Percentiles rank a stretch among this genome's conserved stretches.
Evolutionary conservation across 2,329 filamentous ascomycete species (phyloP).

Genomic region (Aspergillus arachidicola): DNA sequence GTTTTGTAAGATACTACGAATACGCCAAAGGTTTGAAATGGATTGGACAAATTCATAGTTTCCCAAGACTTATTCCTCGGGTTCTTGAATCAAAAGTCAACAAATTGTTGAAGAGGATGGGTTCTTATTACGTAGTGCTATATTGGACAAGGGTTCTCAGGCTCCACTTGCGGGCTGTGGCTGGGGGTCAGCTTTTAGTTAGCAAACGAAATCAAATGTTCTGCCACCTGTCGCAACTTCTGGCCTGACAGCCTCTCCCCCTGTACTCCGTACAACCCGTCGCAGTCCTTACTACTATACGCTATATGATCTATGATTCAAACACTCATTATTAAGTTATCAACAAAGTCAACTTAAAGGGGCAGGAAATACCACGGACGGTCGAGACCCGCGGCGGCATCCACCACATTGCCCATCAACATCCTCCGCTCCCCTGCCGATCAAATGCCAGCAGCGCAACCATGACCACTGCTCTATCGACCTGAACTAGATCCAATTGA

Average conservation of each 20-base stretch:
- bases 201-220: not conserved
- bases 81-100: not conserved
- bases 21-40: no score
- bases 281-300: not conserved
- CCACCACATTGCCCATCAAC: not conserved
- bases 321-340: not conserved
- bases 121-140: not conserved
- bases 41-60: not conserved
- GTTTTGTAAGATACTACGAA: no score
- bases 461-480: conserved; percentile 6
- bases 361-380: not conserved
- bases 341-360: not conserved
- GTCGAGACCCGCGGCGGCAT: not conserved
- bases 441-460: conserved; percentile 4
- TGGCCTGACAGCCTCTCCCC: not conserved
- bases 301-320: not conserved
- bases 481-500: conserved; percentile 3
- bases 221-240: not conserved
- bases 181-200: not conserved
- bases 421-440: conserved; percentile 1
- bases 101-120: not conserved
- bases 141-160: not conserved
- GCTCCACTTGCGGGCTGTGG: not conserved
- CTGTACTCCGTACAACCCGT: not conserved
- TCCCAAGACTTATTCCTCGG: not conserved